A percentile compares a stretch with the other conserved stretches of the same genome.
Evolutionary conservation across 352 stramenopile species (phyloP).

Genomic region (Phytophthora lateralis): DNA sequence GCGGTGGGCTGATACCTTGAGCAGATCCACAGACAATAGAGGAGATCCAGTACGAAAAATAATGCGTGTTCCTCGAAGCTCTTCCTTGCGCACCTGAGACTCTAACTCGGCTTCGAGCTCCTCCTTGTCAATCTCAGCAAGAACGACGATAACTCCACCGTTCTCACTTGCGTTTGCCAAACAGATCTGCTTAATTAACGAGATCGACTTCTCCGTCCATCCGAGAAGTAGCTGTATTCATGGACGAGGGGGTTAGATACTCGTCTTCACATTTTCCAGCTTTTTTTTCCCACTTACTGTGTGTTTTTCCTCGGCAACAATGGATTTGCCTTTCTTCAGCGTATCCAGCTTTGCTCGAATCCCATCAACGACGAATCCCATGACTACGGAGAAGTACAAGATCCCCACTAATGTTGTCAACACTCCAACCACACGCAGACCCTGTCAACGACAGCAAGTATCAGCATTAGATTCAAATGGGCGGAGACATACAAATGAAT

Average conservation of each 20-base stretch:
- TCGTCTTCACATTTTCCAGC: not conserved
- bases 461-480: not conserved
- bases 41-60: slow-evolving; percentile 80
- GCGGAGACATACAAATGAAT: not conserved
- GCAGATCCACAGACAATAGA: slow-evolving; percentile 71
- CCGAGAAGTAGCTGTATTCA: slow-evolving; percentile 66
- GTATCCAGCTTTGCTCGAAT: slow-evolving; percentile 87
- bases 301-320: slow-evolving; percentile 76
- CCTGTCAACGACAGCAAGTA: slow-evolving; percentile 18
- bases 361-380: slow-evolving; percentile 87
- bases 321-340: slow-evolving; percentile 84
- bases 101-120: slow-evolving; percentile 65
- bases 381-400: slow-evolving; percentile 88
- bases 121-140: slow-evolving; percentile 74
- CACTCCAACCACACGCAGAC: slow-evolving; percentile 54
- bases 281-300: slow-evolving; percentile 42
- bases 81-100: slow-evolving; percentile 51
- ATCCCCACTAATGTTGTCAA: slow-evolving; percentile 68
- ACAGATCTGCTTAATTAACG: slow-evolving; percentile 81
- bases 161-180: slow-evolving; percentile 83
- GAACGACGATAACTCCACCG: slow-evolving; percentile 73
- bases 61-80: slow-evolving; percentile 67
- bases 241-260: not conserved
- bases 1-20: slow-evolving; percentile 71
- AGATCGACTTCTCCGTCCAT: slow-evolving; percentile 84